phyloP scores from a whole-genome alignment of 108 stramenopile genomes.

The Stephanodiscus minutulus region DNA sequence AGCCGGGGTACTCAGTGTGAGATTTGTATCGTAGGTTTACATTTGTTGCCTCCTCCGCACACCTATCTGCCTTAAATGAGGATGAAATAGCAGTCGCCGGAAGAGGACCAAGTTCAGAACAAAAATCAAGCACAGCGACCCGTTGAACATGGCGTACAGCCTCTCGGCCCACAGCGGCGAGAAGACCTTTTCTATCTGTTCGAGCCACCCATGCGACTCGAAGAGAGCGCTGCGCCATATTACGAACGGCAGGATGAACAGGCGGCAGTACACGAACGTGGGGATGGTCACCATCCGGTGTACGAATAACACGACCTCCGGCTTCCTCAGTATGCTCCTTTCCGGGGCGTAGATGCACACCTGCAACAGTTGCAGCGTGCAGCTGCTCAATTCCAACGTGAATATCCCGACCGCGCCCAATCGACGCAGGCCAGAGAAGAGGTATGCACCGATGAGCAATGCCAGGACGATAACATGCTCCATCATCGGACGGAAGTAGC shows the following conservation, averaged over 20 bases:
- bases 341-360: constrained; percentile 70
- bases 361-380: constrained; percentile 75
- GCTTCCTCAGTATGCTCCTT: constrained; percentile 31
- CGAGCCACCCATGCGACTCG: constrained; percentile 77
- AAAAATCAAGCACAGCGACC: constrained; percentile 54
- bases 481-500: constrained; percentile 54
- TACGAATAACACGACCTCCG: constrained; percentile 42
- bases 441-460: constrained; percentile 57
- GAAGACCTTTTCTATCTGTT: constrained; percentile 77
- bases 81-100: constrained; percentile 48
- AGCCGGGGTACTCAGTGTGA: too few species aligned
- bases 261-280: constrained; percentile 66
- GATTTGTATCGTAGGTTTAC: too few species aligned
- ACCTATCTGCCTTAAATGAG: too few species aligned
- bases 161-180: constrained; percentile 55
- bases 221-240: constrained; percentile 70
- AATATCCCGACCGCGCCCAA: constrained; percentile 78
- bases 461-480: constrained; percentile 68
- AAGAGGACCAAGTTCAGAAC: constrained; percentile 63
- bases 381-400: constrained; percentile 67
- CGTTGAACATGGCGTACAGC: constrained; percentile 59
- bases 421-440: constrained; percentile 73
- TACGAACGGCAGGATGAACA: constrained; percentile 74
- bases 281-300: constrained; percentile 68
- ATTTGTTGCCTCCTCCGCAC: too few species aligned